Evolutionary conservation across 108 stramenopile genomes (phyloP), one percentile per base, ranked within the genome.

Genomic region (Nannochloropsis salina): DNA sequence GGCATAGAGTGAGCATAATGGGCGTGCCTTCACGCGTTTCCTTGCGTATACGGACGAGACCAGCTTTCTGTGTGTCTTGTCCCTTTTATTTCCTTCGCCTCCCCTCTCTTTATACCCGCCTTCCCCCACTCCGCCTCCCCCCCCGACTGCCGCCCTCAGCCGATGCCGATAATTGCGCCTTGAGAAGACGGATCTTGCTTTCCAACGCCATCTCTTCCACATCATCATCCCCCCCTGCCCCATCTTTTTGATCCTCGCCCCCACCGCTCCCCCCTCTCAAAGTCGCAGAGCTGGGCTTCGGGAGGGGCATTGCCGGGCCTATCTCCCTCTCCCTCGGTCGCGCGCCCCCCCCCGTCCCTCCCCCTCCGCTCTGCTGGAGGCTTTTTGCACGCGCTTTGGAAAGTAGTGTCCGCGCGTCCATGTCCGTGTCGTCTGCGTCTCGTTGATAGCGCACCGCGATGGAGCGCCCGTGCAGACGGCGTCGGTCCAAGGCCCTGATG

Each of bases 351-450:
- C 6, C 8, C 61, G 3, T n/a, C 61, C 8, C 61, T 74, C 61
- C n/a, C 8, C 61, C 8, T 6, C 61, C 61, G 61, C 61, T n/a
- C n/a, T 74, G 61, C 61, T 74, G 61, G 2, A 74, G 15, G 6
- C 61, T 74, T 74, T 74, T 74, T 15, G 61, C 61, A n/a, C 61
- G 61, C n/a, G 61, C 61, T 74, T 74, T 74, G n/a, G n/a, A 74
- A 15, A 74, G 20, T n/a, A 74, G 15, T n/a, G 61, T n/a, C 61
- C 61, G 15, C n/a, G 61, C 61, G 61, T 8, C 61, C 15, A n/a
- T 74, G 20, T n/a, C 0, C n/a, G 20, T n/a, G 15, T 74, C 61
- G n/a, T 74, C 61, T n/a, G 61, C 61, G n/a, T 74, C 61, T 74
- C 61, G 15, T n/a, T 74, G 61, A 6, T 74, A 74, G 20, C 61